Evolutionary conservation across 1,284 basidiomycete species (phyloP).

Genomic region (Tetrapyrgos nigripes): DNA sequence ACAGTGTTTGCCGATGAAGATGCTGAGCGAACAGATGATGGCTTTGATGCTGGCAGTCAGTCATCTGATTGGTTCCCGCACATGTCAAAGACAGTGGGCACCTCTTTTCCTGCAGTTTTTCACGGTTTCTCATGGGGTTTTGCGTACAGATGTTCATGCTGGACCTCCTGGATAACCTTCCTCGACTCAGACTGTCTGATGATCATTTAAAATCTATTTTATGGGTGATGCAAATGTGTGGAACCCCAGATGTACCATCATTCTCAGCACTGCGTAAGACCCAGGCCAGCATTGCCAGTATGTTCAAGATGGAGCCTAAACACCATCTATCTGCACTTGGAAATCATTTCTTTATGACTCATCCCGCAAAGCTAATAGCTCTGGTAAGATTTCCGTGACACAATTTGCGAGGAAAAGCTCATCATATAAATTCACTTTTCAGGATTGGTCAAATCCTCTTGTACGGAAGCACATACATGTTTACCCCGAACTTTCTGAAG

Average conservation of each 20-base stretch:
- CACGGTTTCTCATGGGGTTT: too few relatives aligned
- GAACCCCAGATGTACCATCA: conserved; percentile 8
- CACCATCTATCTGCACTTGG: conserved; percentile 31
- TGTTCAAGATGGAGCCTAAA: conserved; percentile 6
- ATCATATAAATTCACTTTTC: background rate
- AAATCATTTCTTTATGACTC: conserved; percentile 39
- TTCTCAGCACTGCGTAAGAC: conserved; percentile 9
- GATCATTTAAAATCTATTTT: conserved; percentile 7
- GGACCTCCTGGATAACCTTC: conserved; percentile 13
- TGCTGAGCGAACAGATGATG: too few relatives aligned
- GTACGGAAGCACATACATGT: conserved; percentile 33
- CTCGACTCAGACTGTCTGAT: conserved; percentile 10
- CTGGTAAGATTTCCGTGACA: conserved; percentile 30
- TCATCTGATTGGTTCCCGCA: too few relatives aligned
- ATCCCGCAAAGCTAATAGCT: conserved; percentile 27
- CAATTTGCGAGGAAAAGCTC: background rate
- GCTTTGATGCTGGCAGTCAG: too few relatives aligned
- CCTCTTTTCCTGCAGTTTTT: too few relatives aligned
- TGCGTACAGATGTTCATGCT: conserved; percentile 18
- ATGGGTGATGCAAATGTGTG: conserved; percentile 11
- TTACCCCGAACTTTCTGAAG: conserved; percentile 34
- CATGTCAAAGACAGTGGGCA: too few relatives aligned
- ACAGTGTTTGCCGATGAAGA: too few relatives aligned
- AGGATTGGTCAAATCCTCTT: conserved; percentile 44
- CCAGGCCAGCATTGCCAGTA: background rate